Evolutionary conservation across 2,329 filamentous ascomycete genomes (phyloP), one percentile per base, ranked within the genome.

Genomic region (Zasmidium angulare): DNA sequence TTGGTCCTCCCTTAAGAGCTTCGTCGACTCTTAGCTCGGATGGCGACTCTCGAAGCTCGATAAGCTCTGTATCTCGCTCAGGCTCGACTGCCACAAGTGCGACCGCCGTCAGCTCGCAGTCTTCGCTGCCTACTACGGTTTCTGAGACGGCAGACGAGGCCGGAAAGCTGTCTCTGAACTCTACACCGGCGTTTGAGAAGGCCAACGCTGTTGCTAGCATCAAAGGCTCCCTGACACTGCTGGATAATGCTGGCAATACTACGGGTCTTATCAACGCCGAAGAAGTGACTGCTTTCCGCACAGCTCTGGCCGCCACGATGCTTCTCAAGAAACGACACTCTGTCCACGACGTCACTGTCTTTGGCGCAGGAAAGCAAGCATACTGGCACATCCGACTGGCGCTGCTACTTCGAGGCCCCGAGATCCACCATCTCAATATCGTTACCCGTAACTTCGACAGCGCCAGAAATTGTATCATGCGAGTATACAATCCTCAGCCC

Each of bases 361-460:
- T 97, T 73, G 93, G 93, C 22, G 88, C 89, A 31, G 93, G 93
- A 49, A 86, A 89, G 67, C 93, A 97, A 78, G 93, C 93, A 12
- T 96, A 93, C 78, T 98, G 93, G 93, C 93, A 97, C 73, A 86
- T 96, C 47, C 88, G 92, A 0, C 83, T 98, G 3, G 88, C 93
- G 0, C 82, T 98, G 11, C 82, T 93, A 63, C 81, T 95, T 52
- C 88, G 84, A 1, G 80, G 81, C 0, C 70, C 78, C 49, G 90
- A 91, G 20, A 88, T 96, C 67, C 87, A 88, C 68, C 85, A 89
- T 59, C 84, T 97, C 50, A 88, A 93, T 76, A 88, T 97, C 69
- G 87, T 96, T 72, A 96, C 93, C 70, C 87, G 90, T 31, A 80
- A 82, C 55, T 90, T 90, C 55, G 82, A 86, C 9, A 81, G 79